A percentile compares a stretch with the other conserved stretches of the same genome.
Evolutionary conservation across 371 early-diverging fungal genomes (phyloP).

Genomic region (Saksenaea vasiformis): DNA sequence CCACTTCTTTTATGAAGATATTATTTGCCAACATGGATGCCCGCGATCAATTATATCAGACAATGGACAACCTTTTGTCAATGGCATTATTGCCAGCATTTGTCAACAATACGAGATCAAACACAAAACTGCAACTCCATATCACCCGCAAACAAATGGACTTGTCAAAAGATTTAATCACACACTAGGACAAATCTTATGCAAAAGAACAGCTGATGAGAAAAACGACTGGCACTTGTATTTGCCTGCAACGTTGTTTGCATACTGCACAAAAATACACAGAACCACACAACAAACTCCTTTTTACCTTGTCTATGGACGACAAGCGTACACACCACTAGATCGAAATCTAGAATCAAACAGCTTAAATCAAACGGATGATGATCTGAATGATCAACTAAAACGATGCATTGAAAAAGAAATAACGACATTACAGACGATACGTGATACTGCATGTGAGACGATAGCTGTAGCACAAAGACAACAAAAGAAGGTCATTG

Average conservation of each 20-base stretch:
- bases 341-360: background rate
- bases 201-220: background rate
- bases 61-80: slow-evolving; percentile 11
- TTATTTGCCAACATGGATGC: too few species aligned
- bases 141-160: slow-evolving; percentile 7
- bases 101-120: background rate
- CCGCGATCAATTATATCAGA: background rate
- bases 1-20: slow-evolving; percentile 10
- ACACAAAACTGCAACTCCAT: background rate
- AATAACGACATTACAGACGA: background rate
- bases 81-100: background rate
- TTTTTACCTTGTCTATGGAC: background rate
- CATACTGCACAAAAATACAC: background rate
- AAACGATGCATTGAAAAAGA: too few species aligned
- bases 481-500: background rate
- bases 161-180: slow-evolving; percentile 7
- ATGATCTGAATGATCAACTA: background rate
- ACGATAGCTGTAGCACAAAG: background rate
- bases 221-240: too few species aligned
- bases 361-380: background rate
- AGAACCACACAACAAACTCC: background rate
- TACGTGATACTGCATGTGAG: background rate
- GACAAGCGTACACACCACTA: background rate
- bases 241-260: background rate
- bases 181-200: slow-evolving; percentile 4